phyloP scores from a whole-genome alignment of 805 yeast species.

The Babjeviella inositovora region DNA sequence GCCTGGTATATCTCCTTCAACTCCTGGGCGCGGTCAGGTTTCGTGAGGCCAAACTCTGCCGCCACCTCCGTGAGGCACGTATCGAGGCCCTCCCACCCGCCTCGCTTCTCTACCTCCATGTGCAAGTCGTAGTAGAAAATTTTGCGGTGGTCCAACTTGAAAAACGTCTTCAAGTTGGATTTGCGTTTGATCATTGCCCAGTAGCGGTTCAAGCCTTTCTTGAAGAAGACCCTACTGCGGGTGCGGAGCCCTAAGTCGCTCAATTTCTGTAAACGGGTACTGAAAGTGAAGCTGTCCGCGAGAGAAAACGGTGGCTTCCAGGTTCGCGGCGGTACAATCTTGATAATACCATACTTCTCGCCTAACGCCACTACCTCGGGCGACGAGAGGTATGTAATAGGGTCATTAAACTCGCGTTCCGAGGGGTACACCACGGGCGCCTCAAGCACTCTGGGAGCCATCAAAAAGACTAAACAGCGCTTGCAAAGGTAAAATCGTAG shows the following conservation, averaged over 20 bases:
- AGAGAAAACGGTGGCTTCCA: constrained; percentile 44
- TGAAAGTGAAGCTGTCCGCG: constrained; percentile 36
- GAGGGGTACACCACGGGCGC: constrained; percentile 33
- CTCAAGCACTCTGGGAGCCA: too few species aligned
- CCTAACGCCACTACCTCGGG: constrained; percentile 23
- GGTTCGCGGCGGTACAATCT: constrained; percentile 31
- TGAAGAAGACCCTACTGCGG: constrained; percentile 46
- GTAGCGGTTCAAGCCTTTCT: constrained; percentile 43
- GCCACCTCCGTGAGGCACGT: too few species aligned
- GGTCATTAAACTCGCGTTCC: constrained; percentile 25
- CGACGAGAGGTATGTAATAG: constrained; percentile 29
- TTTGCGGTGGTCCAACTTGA: constrained; percentile 1
- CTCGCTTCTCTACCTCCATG: constrained; percentile 12
- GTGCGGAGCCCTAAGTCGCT: constrained; percentile 48
- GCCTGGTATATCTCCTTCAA: constrained; percentile 8
- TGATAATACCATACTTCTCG: constrained; percentile 29
- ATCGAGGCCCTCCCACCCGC: constrained; percentile 8
- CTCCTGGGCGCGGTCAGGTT: constrained; percentile 3
- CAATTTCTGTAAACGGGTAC: constrained; percentile 52
- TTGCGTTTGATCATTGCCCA: constrained; percentile 24
- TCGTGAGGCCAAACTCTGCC: too few species aligned
- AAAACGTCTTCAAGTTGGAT: constrained; percentile 1
- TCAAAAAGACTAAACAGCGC: too few species aligned
- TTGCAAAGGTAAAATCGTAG: too few species aligned
- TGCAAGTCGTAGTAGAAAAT: constrained; percentile 21